phyloP scores from a whole-genome alignment of 2,329 filamentous ascomycete species.

The Fusarium decemcellulare region DNA sequence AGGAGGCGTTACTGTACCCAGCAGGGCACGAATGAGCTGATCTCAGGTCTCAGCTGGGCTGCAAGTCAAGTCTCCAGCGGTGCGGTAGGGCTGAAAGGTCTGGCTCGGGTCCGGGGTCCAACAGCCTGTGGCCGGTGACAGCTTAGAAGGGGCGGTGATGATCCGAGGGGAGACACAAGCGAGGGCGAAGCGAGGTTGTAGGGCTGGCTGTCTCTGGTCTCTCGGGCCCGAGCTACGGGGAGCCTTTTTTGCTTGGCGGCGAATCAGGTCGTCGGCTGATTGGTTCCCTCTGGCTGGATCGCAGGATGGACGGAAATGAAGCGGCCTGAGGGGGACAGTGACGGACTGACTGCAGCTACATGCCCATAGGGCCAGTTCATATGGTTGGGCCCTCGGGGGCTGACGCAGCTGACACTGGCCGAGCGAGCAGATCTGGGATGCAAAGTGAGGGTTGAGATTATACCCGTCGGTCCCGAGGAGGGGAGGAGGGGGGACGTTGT shows the following conservation, averaged over 20 bases:
- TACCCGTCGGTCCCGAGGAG: constrained; percentile 45
- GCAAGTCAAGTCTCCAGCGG: constrained; percentile 26
- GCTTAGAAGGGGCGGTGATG: constrained; percentile 9
- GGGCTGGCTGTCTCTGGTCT: constrained; percentile 26
- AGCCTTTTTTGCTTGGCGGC: constrained; percentile 16
- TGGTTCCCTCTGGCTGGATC: constrained; percentile 10
- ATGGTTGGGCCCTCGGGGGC: constrained; percentile 14
- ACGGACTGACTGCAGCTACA: too few species aligned
- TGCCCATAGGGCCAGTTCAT: not conserved
- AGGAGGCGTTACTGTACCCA: constrained; percentile 17
- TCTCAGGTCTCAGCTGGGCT: constrained; percentile 29
- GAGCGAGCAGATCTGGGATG: constrained; percentile 5
- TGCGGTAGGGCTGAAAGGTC: constrained; percentile 16
- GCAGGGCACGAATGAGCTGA: constrained; percentile 9
- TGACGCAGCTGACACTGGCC: constrained; percentile 12
- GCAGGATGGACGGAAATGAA: too few species aligned
- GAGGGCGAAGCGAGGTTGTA: not conserved
- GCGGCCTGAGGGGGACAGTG: too few species aligned
- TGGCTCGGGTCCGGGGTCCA: constrained; percentile 22
- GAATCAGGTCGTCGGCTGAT: constrained; percentile 1
- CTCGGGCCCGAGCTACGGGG: constrained; percentile 34
- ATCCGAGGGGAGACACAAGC: not conserved
- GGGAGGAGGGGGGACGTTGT: constrained; percentile 22
- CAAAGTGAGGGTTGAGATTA: constrained; percentile 15
- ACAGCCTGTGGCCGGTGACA: constrained; percentile 25